These are phyloP conservation scores for Magnolia changhungtana DNA, from an alignment of 164 flowering plant genomes.

Conservation along the genomic window DNA sequence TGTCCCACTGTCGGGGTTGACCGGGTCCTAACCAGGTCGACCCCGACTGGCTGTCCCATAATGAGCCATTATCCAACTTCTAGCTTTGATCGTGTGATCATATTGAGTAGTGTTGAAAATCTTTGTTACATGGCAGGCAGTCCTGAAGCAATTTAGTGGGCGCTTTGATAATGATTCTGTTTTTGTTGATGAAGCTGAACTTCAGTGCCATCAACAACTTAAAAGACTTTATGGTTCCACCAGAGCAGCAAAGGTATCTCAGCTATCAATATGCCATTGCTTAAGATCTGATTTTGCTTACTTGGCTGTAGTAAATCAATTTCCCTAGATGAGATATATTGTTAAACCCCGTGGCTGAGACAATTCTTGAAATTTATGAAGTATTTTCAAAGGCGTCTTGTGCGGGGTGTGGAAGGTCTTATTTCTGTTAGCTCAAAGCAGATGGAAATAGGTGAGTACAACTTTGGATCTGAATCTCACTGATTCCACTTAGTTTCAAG, in stretches of 20 bases:
- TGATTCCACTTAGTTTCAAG: constrained; percentile 3
- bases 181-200: constrained; percentile 60
- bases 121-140: constrained; percentile 43
- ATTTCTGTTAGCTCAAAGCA: constrained; percentile 57
- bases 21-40: too few relatives aligned
- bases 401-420: constrained; percentile 77
- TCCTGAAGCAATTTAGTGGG: constrained; percentile 59
- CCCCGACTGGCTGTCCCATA: too few relatives aligned
- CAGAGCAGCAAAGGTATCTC: constrained; percentile 64
- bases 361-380: constrained; percentile 21
- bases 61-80: too few relatives aligned
- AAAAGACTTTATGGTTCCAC: constrained; percentile 68
- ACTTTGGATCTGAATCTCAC: constrained; percentile 6
- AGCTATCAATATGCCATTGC: not conserved
- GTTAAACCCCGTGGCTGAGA: not conserved
- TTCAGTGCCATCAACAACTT: constrained; percentile 55
- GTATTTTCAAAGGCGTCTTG: constrained; percentile 86
- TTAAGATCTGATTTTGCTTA: not conserved
- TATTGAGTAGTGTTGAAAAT: not conserved
- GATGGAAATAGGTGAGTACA: constrained; percentile 60
- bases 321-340: not conserved
- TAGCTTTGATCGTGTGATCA: too few relatives aligned
- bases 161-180: constrained; percentile 40
- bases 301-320: not conserved
- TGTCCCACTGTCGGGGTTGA: too few relatives aligned